Conservation (phyloP, 2,329 filamentous ascomycete genomes). For the Pezizomycotina sp. region DNA sequence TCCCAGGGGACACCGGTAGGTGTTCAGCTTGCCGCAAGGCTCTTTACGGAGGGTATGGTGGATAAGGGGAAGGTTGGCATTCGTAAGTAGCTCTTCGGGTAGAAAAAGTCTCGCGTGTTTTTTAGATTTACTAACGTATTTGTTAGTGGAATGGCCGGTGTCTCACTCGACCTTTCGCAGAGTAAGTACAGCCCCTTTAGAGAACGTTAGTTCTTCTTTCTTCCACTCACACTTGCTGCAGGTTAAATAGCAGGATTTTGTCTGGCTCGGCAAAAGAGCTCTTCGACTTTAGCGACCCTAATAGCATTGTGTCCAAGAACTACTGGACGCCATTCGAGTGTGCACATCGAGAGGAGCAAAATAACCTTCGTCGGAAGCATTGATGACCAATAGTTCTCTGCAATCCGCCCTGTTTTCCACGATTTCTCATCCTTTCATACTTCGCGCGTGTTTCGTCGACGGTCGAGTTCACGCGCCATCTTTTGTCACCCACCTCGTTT, state of each 20-base stretch:
- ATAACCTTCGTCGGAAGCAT: constrained; percentile 86
- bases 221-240: no score
- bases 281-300: constrained; percentile 76
- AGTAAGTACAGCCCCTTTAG: no score
- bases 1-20: constrained; percentile 90
- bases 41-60: constrained; percentile 79
- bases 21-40: constrained; percentile 78
- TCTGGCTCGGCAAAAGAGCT: constrained; percentile 85
- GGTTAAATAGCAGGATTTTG: constrained; percentile 77
- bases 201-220: no score
- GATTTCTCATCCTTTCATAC: constrained; percentile 79
- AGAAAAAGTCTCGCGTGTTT: constrained; percentile 21
- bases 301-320: constrained; percentile 64
- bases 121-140: constrained; percentile 2
- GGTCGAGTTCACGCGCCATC: constrained; percentile 80
- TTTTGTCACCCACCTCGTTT: constrained; percentile 83
- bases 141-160: constrained; percentile 50
- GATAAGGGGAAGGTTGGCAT: constrained; percentile 62
- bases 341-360: constrained; percentile 61
- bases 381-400: constrained; percentile 83
- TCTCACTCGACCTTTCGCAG: constrained; percentile 84
- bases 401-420: constrained; percentile 85
- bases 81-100: constrained; percentile 49
- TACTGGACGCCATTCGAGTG: constrained; percentile 59
- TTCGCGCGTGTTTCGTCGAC: constrained; percentile 89